These are phyloP conservation scores for Thymus mandschuricus DNA, from an alignment of 257 asterid species.

Conservation along the genomic window DNA sequence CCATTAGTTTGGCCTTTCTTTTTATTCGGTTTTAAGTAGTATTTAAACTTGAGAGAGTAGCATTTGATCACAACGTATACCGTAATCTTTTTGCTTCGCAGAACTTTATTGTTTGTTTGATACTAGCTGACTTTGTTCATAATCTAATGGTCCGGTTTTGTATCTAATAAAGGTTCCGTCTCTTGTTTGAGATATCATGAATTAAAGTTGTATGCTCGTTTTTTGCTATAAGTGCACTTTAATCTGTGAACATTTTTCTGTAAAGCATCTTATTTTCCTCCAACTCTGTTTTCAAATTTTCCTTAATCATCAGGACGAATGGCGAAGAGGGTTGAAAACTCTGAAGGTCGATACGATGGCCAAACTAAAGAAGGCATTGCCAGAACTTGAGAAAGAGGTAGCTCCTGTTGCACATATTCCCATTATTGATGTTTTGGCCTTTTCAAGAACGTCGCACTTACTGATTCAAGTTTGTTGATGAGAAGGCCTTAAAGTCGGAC, in stretches of 20 bases:
- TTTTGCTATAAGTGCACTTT: not conserved
- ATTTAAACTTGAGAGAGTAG: too few relatives aligned
- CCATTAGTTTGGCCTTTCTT: not conserved
- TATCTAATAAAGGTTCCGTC: constrained; percentile 12
- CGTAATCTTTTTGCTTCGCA: constrained; percentile 10
- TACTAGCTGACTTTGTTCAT: not conserved
- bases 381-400: constrained; percentile 85
- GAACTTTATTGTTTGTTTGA: constrained; percentile 18
- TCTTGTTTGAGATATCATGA: not conserved
- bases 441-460: constrained; percentile 21
- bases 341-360: constrained; percentile 62
- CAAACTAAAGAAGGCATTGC: constrained; percentile 81
- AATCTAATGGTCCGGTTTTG: constrained; percentile 2
- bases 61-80: not conserved
- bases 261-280: not conserved
- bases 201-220: not conserved
- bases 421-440: constrained; percentile 23
- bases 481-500: constrained; percentile 50
- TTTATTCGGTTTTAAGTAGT: not conserved
- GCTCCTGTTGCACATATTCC: not conserved
- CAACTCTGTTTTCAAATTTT: not conserved
- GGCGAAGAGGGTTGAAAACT: constrained; percentile 85
- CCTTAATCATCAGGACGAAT: constrained; percentile 65
- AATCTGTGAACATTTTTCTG: not conserved
- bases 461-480: constrained; percentile 29